Evolutionary conservation across 163 green algal genomes (phyloP).

Genomic region (Scenedesmus sp.): DNA sequence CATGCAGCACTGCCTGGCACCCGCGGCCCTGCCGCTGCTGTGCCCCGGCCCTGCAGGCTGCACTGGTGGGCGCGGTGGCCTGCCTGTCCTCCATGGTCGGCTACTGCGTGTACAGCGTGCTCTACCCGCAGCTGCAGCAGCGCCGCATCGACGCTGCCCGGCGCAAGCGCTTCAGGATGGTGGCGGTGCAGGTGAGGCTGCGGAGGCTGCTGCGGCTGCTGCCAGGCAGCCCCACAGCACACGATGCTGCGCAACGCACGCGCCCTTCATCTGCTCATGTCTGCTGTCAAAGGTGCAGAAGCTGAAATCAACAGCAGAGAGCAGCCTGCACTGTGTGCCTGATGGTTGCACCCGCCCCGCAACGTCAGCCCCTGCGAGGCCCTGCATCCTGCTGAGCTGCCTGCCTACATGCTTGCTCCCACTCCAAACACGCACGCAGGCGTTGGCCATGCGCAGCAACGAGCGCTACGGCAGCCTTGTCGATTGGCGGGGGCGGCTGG

Average conservation of each 20-base stretch:
- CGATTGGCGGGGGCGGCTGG: conserved; percentile 28
- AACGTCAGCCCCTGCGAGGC: no score
- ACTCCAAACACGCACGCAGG: not conserved
- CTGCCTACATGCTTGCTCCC: no score
- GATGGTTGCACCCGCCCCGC: not conserved
- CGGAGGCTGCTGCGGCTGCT: not conserved
- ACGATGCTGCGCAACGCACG: not conserved
- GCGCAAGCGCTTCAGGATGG: conserved; percentile 49
- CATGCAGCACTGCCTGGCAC: not conserved
- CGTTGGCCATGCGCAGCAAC: conserved; percentile 32
- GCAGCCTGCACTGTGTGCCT: no score
- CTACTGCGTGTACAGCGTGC: conserved; percentile 75
- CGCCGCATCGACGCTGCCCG: conserved; percentile 67
- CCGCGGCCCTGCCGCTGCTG: not conserved
- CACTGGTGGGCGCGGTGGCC: conserved; percentile 53
- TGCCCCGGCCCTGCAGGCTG: conserved; percentile 29
- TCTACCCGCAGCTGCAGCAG: conserved; percentile 70
- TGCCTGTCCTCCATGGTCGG: conserved; percentile 59
- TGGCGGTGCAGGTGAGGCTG: conserved; percentile 33
- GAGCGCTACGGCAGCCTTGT: conserved; percentile 49
- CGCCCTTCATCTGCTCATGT: no score
- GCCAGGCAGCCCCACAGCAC: not conserved
- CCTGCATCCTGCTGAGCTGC: no score
- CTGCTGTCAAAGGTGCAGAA: no score
- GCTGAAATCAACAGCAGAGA: no score